A percentile compares a stretch with the other conserved stretches of the same genome.
phyloP scores from a whole-genome alignment of 1,284 basidiomycete genomes.

The Agroathelia rolfsii region DNA sequence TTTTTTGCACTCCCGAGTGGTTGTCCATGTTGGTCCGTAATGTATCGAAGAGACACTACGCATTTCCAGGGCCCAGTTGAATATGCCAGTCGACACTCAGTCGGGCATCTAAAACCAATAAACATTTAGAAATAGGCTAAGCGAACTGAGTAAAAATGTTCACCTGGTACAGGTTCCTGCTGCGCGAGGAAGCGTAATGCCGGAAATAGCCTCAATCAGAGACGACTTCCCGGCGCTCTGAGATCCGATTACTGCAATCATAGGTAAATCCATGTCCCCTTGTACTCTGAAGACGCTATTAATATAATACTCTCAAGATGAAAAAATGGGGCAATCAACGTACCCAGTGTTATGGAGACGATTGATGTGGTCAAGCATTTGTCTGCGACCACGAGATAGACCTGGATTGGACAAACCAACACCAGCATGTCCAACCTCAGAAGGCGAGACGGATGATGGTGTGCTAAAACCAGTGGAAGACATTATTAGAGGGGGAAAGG shows the following conservation, averaged over 20 bases:
- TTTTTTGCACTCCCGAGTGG: constrained; percentile 29
- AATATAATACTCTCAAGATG: background rate
- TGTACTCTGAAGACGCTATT: constrained; percentile 36
- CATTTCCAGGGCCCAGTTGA: constrained; percentile 48
- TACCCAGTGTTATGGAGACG: constrained; percentile 49
- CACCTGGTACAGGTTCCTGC: constrained; percentile 60
- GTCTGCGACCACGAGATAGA: constrained; percentile 25
- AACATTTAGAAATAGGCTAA: background rate
- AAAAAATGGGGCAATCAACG: constrained; percentile 7
- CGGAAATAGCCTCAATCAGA: constrained; percentile 65
- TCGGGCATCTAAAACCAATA: constrained; percentile 57
- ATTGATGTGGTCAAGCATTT: constrained; percentile 43
- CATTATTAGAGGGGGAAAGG: no score
- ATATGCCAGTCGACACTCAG: constrained; percentile 50
- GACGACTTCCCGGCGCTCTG: constrained; percentile 69
- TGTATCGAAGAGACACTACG: constrained; percentile 43
- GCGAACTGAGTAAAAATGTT: constrained; percentile 7
- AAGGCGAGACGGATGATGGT: no score
- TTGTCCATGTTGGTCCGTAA: constrained; percentile 34
- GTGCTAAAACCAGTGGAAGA: no score
- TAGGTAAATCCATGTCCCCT: constrained; percentile 57
- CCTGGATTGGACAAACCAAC: constrained; percentile 37
- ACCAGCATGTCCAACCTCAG: no score
- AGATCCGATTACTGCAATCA: constrained; percentile 57
- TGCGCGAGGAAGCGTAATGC: constrained; percentile 57